Base-by-base conservation (phyloP, 805 yeast species). In the Tetrapisispora namnaoensis region DNA sequence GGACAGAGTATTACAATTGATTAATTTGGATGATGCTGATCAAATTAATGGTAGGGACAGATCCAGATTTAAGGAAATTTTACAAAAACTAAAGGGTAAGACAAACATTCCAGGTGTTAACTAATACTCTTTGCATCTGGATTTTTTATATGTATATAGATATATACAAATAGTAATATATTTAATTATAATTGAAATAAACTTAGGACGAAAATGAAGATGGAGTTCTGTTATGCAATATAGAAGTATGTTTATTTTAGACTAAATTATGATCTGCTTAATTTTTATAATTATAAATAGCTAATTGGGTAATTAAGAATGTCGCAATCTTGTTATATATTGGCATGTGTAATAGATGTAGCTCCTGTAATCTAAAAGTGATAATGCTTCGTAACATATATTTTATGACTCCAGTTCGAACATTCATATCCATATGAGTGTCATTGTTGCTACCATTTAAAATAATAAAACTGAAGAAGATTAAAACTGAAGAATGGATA, bases 41-140 rank as follows among this genome's bases (percentile, higher is more conserved):
- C 62, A 67, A 41, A 67, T 70, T 37, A 66, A 67, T 43, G 73
- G 69, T 34, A 74, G 83, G 61, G 90, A 85, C 65, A 83, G 83
- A 71, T 67, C 83, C 7, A 75, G 86, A 54, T 84, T 85, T 69
- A 79, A 79, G 60, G 83, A 77, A 53, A 72, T 85, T 52, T 72
- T 85, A 61, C 68, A 70, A 49, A 78, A 79, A 53, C 73, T 85
- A 60, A 80, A 81, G 70, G 86, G 82, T 38, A 85, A 84, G 56
- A 76, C 75, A 44, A 73, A 75, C 52, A 91, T 79, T 44, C 93
- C 93, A 24, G 91, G 90, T 37, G 89, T 88, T 37, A 42, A 37
- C 24, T 36, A 37, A 37, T 24, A 28, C 11, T 24, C n/a, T 11
- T 30, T 27, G 34, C 35, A 40, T 40, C 20, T 27, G 30, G 30